Percentiles rank a stretch among this genome's conserved stretches.
phyloP scores from a whole-genome alignment of 805 yeast genomes.

The Kluyveromyces lactis region DNA sequence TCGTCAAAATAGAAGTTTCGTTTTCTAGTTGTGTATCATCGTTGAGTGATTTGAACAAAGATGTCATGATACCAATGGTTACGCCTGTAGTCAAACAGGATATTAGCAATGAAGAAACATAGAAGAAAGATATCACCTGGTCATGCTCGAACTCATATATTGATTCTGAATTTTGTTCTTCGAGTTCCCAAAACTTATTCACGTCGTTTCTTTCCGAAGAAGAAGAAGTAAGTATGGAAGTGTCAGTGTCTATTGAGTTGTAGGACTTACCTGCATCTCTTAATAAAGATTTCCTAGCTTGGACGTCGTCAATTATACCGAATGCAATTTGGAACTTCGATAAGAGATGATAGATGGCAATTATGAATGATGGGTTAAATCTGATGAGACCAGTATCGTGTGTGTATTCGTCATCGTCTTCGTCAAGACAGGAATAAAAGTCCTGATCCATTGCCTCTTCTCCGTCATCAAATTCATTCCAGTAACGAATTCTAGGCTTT shows the following conservation, averaged over 20 bases:
- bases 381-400: slow-evolving; percentile 19
- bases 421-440: slow-evolving; percentile 10
- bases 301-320: slow-evolving; percentile 1
- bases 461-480: slow-evolving; percentile 30
- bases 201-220: slow-evolving; percentile 11
- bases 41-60: slow-evolving; percentile 18
- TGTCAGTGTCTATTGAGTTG: slow-evolving; percentile 2
- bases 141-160: slow-evolving; percentile 26
- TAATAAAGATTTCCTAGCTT: slow-evolving; percentile 3
- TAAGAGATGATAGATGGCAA: slow-evolving; percentile 15
- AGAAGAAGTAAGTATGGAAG: slow-evolving; percentile 4
- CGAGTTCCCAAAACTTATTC: slow-evolving; percentile 11
- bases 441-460: slow-evolving; percentile 15
- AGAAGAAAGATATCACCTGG: slow-evolving; percentile 24
- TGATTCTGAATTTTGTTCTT: slow-evolving; percentile 19
- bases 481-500: slow-evolving; percentile 16
- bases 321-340: slow-evolving; percentile 12
- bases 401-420: slow-evolving; percentile 2
- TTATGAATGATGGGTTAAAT: slow-evolving; percentile 19
- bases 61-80: slow-evolving; percentile 20
- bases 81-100: slow-evolving; percentile 24
- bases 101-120: slow-evolving; percentile 17
- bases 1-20: slow-evolving; percentile 11
- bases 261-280: slow-evolving; percentile 1
- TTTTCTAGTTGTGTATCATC: slow-evolving; percentile 16